Base-by-base conservation (phyloP, 306 rosid genomes). In the Cucurbita pepo region DNA sequence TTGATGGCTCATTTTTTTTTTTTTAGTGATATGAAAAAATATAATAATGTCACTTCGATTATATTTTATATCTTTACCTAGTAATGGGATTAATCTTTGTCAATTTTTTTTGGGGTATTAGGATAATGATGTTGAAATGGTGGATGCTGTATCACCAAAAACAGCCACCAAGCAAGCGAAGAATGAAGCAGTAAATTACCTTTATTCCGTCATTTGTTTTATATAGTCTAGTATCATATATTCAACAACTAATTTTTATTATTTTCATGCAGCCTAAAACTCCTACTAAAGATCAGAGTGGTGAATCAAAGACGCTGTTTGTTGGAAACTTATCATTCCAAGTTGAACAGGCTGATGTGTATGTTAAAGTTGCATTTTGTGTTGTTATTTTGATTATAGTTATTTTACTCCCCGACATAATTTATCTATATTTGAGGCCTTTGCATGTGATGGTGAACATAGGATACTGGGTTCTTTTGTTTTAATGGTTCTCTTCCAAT, bases 41-140 rank as follows among this genome's bases (percentile, higher is more conserved):
- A 4, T 7, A 2, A n/a, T 38, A 50, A 22, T 30, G 0, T 41
- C 16, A 47, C 13, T 15, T 67, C 4, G 3, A 5, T 6, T 30
- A 21, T 57, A 14, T 36, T 12, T 3, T 55, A 3, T 77, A 1
- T 37, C 10, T 0, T 9, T 1, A 36, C 8, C 19, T 18, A 60
- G 30, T 64, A 12, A 10, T 21, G 41, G 30, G 25, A 36, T 3
- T 58, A 16, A 7, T 5, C 5, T 60, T 15, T 41, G 3, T 61
- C 6, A 7, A 57, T 40, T 21, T 8, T 71, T 48, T 48, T 62
- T 12, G 7, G n/a, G 72, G 10, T 30, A 22, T 71, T 89, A 94
- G 95, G 80, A 13, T 2, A 62, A 75, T 40, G 98, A 88, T 56
- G 89, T 80, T 22, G 84, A 86, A 77, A 93, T 93, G 97, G 86